These are phyloP conservation scores for Wickerhamiella domercqiae DNA, from an alignment of 805 yeast species.

Conservation along the genomic window DNA sequence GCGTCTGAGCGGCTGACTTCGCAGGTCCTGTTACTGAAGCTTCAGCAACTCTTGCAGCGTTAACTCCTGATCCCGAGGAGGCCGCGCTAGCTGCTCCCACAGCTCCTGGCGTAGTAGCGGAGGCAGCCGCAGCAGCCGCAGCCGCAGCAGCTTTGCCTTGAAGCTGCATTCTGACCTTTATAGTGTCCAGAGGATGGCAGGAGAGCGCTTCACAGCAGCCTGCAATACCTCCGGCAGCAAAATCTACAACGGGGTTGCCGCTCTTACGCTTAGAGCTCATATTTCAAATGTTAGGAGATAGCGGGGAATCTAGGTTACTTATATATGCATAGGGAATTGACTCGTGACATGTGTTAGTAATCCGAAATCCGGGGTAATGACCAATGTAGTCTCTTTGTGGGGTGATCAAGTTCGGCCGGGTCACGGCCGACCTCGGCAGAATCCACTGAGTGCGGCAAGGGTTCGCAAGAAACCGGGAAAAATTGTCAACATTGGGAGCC, in stretches of 20 bases:
- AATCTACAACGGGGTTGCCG: constrained; percentile 21
- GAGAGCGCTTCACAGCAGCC: constrained; percentile 94
- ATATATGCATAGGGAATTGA: too few species aligned
- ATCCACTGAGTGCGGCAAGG: not conserved
- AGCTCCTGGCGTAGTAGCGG: constrained; percentile 11
- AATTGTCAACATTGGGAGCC: not conserved
- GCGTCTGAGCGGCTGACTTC: constrained; percentile 11
- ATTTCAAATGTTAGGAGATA: not conserved
- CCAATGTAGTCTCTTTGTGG: too few species aligned
- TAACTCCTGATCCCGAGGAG: constrained; percentile 6
- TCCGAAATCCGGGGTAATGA: too few species aligned
- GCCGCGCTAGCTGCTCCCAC: constrained; percentile 8
- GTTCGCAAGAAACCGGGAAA: not conserved
- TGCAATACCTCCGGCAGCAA: constrained; percentile 89
- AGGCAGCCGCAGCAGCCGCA: constrained; percentile 10
- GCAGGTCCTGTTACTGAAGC: constrained; percentile 8
- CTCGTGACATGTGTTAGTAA: too few species aligned
- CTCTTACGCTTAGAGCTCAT: constrained; percentile 16
- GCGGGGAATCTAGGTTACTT: too few species aligned
- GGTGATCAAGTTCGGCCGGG: too few species aligned
- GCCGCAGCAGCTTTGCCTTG: constrained; percentile 39
- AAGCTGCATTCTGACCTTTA: constrained; percentile 94
- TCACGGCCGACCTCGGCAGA: too few species aligned
- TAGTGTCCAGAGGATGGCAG: constrained; percentile 96
- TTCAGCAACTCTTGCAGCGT: constrained; percentile 4